These are phyloP conservation scores for Annona cherimola DNA, from an alignment of 164 flowering plant species.

Conservation along the genomic window DNA sequence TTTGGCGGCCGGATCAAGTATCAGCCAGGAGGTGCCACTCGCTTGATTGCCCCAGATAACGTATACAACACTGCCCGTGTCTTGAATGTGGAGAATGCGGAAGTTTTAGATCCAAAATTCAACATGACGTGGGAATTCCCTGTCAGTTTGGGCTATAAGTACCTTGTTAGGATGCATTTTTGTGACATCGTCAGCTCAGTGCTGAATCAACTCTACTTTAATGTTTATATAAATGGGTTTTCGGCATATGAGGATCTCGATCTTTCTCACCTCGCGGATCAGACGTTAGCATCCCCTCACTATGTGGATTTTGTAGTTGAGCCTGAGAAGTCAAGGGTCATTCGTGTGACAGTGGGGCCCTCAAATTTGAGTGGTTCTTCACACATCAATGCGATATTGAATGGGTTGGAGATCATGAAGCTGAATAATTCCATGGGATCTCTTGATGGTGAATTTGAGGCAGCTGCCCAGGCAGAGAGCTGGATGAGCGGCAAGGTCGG, in stretches of 20 bases:
- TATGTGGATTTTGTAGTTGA: conserved; percentile 75
- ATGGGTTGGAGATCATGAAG: conserved; percentile 86
- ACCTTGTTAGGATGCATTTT: conserved; percentile 77
- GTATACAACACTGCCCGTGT: conserved; percentile 57
- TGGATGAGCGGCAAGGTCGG: conserved; percentile 30
- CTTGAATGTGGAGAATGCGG: conserved; percentile 39
- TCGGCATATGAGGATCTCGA: conserved; percentile 38
- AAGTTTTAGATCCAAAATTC: conserved; percentile 20
- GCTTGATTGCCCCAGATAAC: conserved; percentile 49
- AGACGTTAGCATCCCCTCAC: conserved; percentile 58
- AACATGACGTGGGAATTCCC: conserved; percentile 75
- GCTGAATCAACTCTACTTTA: conserved; percentile 47
- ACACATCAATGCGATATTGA: conserved; percentile 57
- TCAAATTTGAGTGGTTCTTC: conserved; percentile 48
- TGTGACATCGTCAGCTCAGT: conserved; percentile 80
- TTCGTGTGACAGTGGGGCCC: conserved; percentile 65
- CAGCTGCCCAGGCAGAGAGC: conserved; percentile 28
- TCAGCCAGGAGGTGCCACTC: conserved; percentile 26
- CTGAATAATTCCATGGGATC: conserved; percentile 67
- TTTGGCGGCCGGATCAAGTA: conserved; percentile 45
- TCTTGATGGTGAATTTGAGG: conserved; percentile 49
- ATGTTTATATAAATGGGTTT: conserved; percentile 70
- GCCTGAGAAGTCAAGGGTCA: conserved; percentile 25
- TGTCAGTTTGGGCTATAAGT: conserved; percentile 42
- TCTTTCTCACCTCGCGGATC: conserved; percentile 22